These are phyloP conservation scores for Claviceps humidiphila DNA, from an alignment of 2,329 filamentous ascomycete species.

Conservation along the genomic window DNA sequence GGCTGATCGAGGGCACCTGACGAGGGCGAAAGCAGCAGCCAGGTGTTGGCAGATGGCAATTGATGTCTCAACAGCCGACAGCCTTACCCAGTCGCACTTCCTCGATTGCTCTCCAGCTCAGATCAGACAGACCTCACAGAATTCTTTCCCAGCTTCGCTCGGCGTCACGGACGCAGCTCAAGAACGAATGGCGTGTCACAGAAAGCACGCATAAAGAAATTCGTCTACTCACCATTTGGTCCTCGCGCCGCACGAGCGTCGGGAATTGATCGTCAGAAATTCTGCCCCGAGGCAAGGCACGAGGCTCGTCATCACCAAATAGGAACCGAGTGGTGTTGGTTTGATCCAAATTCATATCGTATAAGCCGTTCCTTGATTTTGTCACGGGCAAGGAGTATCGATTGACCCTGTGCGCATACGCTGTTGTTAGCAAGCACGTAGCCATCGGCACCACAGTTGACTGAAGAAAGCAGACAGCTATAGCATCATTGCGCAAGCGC, in stretches of 20 bases:
- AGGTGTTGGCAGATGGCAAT: slow-evolving; percentile 1
- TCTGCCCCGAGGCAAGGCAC: slow-evolving; percentile 35
- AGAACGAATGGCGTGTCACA: not conserved
- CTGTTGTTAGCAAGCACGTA: slow-evolving; percentile 6
- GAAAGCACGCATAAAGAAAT: not conserved
- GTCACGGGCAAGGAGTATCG: slow-evolving; percentile 91
- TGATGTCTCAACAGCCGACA: not conserved
- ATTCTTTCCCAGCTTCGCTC: too few species aligned
- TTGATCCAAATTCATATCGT: slow-evolving; percentile 60
- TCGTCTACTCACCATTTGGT: slow-evolving; percentile 36
- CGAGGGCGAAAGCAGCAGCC: not conserved
- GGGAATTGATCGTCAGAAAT: slow-evolving; percentile 77
- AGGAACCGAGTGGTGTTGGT: slow-evolving; percentile 78
- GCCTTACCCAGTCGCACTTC: not conserved
- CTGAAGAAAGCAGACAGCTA: not conserved
- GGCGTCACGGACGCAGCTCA: not conserved
- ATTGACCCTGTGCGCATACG: slow-evolving; percentile 47
- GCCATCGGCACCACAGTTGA: not conserved
- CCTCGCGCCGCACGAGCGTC: slow-evolving; percentile 58
- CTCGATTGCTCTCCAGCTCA: not conserved
- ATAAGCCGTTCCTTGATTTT: slow-evolving; percentile 51
- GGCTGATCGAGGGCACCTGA: not conserved
- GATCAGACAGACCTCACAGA: not conserved
- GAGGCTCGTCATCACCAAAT: slow-evolving; percentile 62
- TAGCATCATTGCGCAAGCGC: not conserved